Evolutionary conservation across 495 filamentous ascomycete genomes (phyloP), one percentile per base, ranked within the genome.

Genomic region (Aspergillus bridgeri): DNA sequence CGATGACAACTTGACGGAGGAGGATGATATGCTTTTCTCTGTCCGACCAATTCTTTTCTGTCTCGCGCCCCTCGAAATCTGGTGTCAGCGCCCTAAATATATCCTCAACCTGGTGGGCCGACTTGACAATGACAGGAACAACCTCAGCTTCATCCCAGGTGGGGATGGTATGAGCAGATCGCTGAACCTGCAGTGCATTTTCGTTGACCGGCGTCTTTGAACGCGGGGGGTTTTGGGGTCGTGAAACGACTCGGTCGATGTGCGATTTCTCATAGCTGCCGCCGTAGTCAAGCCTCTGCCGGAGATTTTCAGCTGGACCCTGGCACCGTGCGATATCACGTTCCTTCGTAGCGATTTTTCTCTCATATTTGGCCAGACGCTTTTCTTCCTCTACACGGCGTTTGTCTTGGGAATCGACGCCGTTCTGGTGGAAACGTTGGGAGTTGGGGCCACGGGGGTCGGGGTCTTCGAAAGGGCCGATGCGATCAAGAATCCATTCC

Each of bases 31-130:
- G 87, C 73, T 92, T 87, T 62, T 97, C 93, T 67, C 95, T 81
- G 53, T 85, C 82, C 63, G 87, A 64, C 92, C 94, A 98, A 64
- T 98, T 98, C 23, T 86, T 79, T 64, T 98, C 94, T 0, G 88
- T 85, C 72, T 98, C 94, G 64, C 81, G 90, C 42, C 92, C 93
- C 60, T 97, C 91, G 62, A 98, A 98, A 65, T 76, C 80, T 29
- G 79, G 79, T 25, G 84, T 75, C 91, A 99, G 96, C 11, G 85
- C 83, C 43, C 81, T 82, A 61, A 96, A 83, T 5, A 87, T 84
- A 22, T 96, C 91, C 50, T 97, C 92, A 19, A 98, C 70, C 47
- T 97, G 91, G 51, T 89, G 80, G 46, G 86, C 78, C 1, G 91
- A 92, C 44, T 89, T 86, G 29, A 96, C 86, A 67, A 91, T 87